Evolutionary conservation across 768 basidiomycete species (phyloP).

Genomic region (Suillus occidentalis): DNA sequence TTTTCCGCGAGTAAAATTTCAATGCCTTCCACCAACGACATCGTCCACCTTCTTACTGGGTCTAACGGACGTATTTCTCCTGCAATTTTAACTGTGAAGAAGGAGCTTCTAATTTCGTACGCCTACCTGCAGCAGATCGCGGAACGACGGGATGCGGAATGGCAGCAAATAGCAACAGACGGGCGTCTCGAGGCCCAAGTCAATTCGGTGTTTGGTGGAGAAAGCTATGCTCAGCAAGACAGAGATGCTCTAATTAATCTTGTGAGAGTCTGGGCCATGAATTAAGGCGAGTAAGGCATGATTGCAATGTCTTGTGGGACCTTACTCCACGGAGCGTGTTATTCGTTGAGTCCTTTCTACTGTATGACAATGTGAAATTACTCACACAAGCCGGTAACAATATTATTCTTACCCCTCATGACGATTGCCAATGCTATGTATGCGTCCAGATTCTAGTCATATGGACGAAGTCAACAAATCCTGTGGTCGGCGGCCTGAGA

Average conservation of each 20-base stretch:
- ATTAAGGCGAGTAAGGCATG: slow-evolving; percentile 6
- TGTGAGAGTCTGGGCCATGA: slow-evolving; percentile 8
- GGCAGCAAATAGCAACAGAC: slow-evolving; percentile 29
- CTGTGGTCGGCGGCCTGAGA: not conserved
- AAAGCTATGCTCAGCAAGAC: slow-evolving; percentile 6
- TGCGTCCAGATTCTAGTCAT: not conserved
- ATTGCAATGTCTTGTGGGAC: not conserved
- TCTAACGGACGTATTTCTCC: slow-evolving; percentile 16
- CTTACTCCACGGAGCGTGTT: not conserved
- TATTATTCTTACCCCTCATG: not conserved
- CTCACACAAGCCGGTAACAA: not conserved
- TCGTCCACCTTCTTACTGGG: slow-evolving; percentile 32
- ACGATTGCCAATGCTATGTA: not conserved
- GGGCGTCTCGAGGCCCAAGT: slow-evolving; percentile 28
- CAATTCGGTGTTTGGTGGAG: slow-evolving; percentile 25
- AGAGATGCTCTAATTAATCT: slow-evolving; percentile 2
- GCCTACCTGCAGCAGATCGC: slow-evolving; percentile 33
- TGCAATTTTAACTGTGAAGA: slow-evolving; percentile 33
- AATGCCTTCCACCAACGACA: slow-evolving; percentile 8
- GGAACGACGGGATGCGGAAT: slow-evolving; percentile 34
- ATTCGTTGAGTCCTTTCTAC: not conserved
- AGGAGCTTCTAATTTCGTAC: slow-evolving; percentile 39
- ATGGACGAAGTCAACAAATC: not conserved
- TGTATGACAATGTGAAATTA: not conserved
- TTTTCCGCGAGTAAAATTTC: slow-evolving; percentile 28